These are phyloP conservation scores for Imleria badia DNA, from an alignment of 768 basidiomycete genomes.

Conservation along the genomic window DNA sequence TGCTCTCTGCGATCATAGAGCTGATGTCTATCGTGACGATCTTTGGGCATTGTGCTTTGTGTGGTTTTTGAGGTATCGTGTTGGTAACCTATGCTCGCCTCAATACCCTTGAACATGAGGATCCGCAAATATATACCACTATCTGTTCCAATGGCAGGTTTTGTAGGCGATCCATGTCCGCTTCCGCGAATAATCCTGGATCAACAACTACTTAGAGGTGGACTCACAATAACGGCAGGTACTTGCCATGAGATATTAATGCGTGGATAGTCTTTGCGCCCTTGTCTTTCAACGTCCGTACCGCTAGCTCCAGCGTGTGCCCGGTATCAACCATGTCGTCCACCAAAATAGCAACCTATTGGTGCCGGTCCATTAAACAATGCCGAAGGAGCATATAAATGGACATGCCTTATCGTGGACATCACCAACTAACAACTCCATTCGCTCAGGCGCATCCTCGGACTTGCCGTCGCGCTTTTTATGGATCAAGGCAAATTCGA, in stretches of 20 bases:
- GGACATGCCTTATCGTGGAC: conserved; percentile 76
- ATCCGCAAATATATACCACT: conserved; percentile 54
- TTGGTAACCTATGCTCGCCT: conserved; percentile 77
- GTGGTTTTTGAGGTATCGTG: conserved; percentile 82
- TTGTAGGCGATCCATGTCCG: conserved; percentile 64
- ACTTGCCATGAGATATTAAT: conserved; percentile 86
- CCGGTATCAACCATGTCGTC: conserved; percentile 99
- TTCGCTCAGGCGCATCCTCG: conserved; percentile 66
- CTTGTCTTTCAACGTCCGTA: conserved; percentile 81
- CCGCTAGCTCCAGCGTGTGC: conserved; percentile 81
- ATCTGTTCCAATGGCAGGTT: conserved; percentile 78
- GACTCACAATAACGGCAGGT: conserved; percentile 1
- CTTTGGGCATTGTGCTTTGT: conserved; percentile 64
- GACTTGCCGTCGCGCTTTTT: conserved; percentile 76
- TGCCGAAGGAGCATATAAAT: background rate
- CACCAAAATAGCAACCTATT: conserved; percentile 86
- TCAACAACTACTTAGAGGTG: conserved; percentile 5
- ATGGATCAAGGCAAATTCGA: conserved; percentile 96
- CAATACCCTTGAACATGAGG: background rate
- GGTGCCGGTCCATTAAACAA: background rate
- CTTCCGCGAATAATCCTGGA: conserved; percentile 77
- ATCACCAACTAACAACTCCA: conserved; percentile 95
- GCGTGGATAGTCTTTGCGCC: conserved; percentile 88
- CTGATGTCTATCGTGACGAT: conserved; percentile 89
- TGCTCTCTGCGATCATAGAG: conserved; percentile 91